phyloP scores from a whole-genome alignment of 805 yeast genomes.

The Ogataea polymorpha region DNA sequence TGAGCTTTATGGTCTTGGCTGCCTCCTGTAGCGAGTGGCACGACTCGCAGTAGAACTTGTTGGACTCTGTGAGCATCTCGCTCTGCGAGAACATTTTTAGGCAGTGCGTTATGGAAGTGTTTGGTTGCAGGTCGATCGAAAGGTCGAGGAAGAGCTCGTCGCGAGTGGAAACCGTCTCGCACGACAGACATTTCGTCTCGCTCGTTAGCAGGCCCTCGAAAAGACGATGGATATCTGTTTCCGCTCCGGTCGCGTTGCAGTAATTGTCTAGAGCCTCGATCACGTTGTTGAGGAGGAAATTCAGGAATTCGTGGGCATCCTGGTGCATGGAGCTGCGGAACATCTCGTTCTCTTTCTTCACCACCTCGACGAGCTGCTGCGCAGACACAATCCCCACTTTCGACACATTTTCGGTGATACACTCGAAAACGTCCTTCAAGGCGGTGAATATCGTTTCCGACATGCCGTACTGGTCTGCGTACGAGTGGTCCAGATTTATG shows the following conservation, averaged over 20 bases:
- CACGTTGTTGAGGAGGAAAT: constrained; percentile 70
- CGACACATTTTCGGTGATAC: constrained; percentile 68
- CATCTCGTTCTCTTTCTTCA: constrained; percentile 78
- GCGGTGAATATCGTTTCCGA: constrained; percentile 56
- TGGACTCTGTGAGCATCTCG: constrained; percentile 81
- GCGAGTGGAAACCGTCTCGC: constrained; percentile 77
- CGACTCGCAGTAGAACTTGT: constrained; percentile 89
- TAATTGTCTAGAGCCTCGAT: constrained; percentile 49
- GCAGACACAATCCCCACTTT: constrained; percentile 86
- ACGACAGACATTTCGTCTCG: constrained; percentile 84
- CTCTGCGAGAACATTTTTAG: constrained; percentile 78
- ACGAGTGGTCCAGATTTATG: constrained; percentile 70
- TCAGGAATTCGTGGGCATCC: constrained; percentile 96
- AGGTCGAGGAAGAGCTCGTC: constrained; percentile 87
- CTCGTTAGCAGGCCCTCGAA: constrained; percentile 85
- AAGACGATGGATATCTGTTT: constrained; percentile 48
- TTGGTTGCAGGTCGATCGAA: constrained; percentile 76
- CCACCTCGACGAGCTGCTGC: constrained; percentile 61
- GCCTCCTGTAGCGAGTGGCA: constrained; percentile 94
- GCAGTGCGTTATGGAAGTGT: constrained; percentile 73
- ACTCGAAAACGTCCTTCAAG: constrained; percentile 80
- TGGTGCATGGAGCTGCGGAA: constrained; percentile 94
- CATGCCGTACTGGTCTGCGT: constrained; percentile 49
- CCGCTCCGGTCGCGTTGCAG: constrained; percentile 12
- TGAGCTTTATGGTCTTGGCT: constrained; percentile 79